Percentiles rank a stretch among this genome's conserved stretches.
These are phyloP conservation scores for Ceriops decandra DNA, from an alignment of 345 rosid genomes.

Conservation along the genomic window DNA sequence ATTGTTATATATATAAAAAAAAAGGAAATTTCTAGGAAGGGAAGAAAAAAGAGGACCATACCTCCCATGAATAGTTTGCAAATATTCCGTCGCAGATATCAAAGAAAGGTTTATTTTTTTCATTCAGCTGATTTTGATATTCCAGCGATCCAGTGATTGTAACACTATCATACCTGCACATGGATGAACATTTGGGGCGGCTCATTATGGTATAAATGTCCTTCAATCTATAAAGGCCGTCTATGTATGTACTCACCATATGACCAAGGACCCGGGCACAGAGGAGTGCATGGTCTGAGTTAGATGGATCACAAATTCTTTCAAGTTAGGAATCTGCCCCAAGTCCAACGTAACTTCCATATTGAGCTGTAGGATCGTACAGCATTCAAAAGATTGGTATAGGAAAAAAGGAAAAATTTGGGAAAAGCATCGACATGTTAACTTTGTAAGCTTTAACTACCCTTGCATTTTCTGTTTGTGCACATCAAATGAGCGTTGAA, in stretches of 20 bases:
- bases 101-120: slow-evolving; percentile 71
- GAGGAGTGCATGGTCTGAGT: slow-evolving; percentile 63
- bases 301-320: slow-evolving; percentile 69
- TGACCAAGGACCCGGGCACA: slow-evolving; percentile 65
- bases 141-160: slow-evolving; percentile 51
- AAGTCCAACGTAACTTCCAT: slow-evolving; percentile 53
- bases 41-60: slow-evolving; percentile 19
- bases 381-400: neutral
- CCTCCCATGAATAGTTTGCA: slow-evolving; percentile 75
- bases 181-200: neutral
- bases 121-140: slow-evolving; percentile 67
- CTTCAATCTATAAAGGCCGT: too few species aligned
- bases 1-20: neutral
- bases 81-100: slow-evolving; percentile 80
- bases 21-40: neutral
- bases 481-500: too few species aligned
- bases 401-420: too few species aligned
- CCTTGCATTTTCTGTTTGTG: too few species aligned
- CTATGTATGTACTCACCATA: slow-evolving; percentile 47
- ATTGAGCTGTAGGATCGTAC: slow-evolving; percentile 50
- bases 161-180: slow-evolving; percentile 72
- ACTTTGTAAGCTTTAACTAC: too few species aligned
- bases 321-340: slow-evolving; percentile 50
- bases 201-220: too few species aligned
- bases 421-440: too few species aligned